Base-by-base conservation (phyloP, 305 asterid genomes). In the Fraxinus dipetala region DNA sequence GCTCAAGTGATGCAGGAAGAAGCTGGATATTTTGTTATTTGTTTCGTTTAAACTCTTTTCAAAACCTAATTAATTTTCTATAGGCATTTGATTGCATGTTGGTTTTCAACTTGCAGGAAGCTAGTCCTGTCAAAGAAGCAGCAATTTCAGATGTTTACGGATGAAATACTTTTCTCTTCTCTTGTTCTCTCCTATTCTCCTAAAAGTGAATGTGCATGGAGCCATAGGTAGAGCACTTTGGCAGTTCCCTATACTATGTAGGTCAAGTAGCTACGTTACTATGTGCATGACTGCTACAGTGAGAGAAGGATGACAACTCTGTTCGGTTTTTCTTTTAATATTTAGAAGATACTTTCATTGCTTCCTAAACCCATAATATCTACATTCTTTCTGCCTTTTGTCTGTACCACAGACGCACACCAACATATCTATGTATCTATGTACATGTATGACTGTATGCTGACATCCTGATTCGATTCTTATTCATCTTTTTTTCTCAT, bases 201-300 rank as follows among this genome's bases (percentile, higher is more conserved):
- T 38, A 96, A 96, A 88, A 96, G 99, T 84, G 98, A 96, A 79
- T 87, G 92, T 80, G 92, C 99, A 54, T 96, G 99, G 99, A 94
- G 90, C 91, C 99, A 96, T 85, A 88, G 97, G 98, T 94, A 84
- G 79, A 61, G 26, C 80, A 45, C 85, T 24, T 77, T 9, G 78
- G 45, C 43, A 67, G 43, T 77, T 84, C 34, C 79, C 78, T 76
- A 45, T 79, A 11, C 67, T 78, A 20, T 76, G 24, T 61, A 6
- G 10, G 30, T 72, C 76, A 32, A 65, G 32, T 82, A 48, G 32
- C 63, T 75, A 72, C 26, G 79, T 63, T 77, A 5, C 34, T 26
- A 18, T 72, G 28, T 75, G 78, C 63, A 24, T 36, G 18, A 36
- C 31, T 48, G n/a, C 35, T 24, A 11, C n/a, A 0, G n/a, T 26